These are phyloP conservation scores for Achaetomiella virescens DNA, from an alignment of 495 filamentous ascomycete genomes.

Conservation along the genomic window DNA sequence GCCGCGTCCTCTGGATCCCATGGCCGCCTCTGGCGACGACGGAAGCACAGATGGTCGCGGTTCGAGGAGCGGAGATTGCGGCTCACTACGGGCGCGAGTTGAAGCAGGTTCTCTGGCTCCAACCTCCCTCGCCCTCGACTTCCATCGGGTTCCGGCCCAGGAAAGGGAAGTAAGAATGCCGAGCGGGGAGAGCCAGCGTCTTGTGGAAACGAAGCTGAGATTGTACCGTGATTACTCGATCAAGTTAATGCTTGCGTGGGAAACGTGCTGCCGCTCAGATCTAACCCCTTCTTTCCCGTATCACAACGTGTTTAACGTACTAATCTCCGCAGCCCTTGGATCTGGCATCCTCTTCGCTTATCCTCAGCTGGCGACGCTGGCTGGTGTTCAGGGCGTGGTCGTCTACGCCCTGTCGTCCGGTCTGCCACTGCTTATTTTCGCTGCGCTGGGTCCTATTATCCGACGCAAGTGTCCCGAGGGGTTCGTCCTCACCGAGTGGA, in stretches of 20 bases:
- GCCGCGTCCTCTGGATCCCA: neutral
- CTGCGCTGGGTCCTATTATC: conserved; percentile 63
- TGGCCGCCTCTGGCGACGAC: neutral
- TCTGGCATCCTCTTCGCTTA: conserved; percentile 74
- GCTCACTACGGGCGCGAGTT: conserved; percentile 85
- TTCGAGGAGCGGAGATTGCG: conserved; percentile 38
- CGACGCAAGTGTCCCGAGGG: conserved; percentile 66
- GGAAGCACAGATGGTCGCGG: neutral
- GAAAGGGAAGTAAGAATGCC: conserved; percentile 21
- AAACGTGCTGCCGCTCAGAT: conserved; percentile 78
- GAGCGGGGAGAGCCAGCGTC: conserved; percentile 25
- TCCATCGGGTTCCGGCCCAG: neutral
- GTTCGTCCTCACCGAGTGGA: conserved; percentile 77
- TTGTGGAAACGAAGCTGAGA: conserved; percentile 68
- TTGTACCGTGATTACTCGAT: conserved; percentile 86
- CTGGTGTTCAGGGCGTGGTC: conserved; percentile 66
- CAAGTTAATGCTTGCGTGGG: conserved; percentile 95
- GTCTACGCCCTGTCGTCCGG: conserved; percentile 64
- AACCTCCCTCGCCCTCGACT: conserved; percentile 33
- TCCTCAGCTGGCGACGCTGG: conserved; percentile 71
- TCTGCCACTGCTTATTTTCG: conserved; percentile 62
- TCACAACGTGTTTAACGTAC: conserved; percentile 17
- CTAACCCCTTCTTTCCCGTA: conserved; percentile 23
- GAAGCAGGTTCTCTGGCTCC: conserved; percentile 40
- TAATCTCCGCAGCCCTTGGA: conserved; percentile 56